Conservation (phyloP, 2,329 filamentous ascomycete species). For the Phaeosphaeria sp. region DNA sequence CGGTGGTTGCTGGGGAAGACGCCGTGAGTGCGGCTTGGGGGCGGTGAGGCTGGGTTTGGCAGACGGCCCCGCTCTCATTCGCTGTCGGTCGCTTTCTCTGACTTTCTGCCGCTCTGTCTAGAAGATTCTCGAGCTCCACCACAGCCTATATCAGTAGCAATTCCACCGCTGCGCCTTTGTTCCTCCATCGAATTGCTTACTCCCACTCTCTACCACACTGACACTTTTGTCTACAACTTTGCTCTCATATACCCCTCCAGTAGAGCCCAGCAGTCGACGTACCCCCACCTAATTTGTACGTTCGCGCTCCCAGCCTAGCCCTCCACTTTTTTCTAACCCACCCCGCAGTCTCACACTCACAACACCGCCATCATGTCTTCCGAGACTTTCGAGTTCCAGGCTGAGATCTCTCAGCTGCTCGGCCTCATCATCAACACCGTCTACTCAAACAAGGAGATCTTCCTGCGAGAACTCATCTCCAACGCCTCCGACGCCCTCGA, state of each 20-base stretch:
- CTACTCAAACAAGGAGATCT: conserved; percentile 99
- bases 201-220: conserved; percentile 18
- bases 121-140: conserved; percentile 48
- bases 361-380: conserved; percentile 69
- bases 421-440: conserved; percentile 99
- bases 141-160: conserved; percentile 40
- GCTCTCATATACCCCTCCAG: conserved; percentile 24
- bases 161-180: conserved; percentile 28
- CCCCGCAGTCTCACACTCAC: conserved; percentile 22
- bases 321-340: conserved; percentile 3
- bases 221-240: conserved; percentile 29
- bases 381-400: conserved; percentile 99
- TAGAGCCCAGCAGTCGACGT: conserved; percentile 25
- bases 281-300: conserved; percentile 32
- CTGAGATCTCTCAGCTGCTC: conserved; percentile 99
- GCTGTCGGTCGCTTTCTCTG: conserved; percentile 31
- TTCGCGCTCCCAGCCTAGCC: conserved; percentile 21
- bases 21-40: conserved; percentile 7
- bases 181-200: conserved; percentile 35
- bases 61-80: conserved; percentile 29
- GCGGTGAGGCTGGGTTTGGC: conserved; percentile 33
- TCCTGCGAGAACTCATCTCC: conserved; percentile 97
- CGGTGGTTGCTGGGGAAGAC: conserved; percentile 23
- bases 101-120: conserved; percentile 44
- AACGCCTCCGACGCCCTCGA: conserved; percentile 98